Evolutionary conservation across 2,329 filamentous ascomycete genomes (phyloP).

Genomic region (Exophiala oligosperma): DNA sequence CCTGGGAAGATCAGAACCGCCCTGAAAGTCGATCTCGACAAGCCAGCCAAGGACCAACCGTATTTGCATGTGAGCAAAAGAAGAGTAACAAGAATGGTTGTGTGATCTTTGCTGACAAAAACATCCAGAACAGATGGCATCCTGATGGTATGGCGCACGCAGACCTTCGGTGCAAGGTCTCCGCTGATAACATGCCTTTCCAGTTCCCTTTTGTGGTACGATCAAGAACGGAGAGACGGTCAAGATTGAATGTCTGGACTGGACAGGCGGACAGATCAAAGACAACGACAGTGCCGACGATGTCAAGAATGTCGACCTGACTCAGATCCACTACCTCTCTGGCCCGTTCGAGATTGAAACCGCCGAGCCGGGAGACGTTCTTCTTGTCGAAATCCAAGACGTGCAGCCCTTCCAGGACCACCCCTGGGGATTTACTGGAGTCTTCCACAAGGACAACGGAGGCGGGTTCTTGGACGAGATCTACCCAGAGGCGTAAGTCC

Average conservation of each 20-base stretch:
- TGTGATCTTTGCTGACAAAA: not conserved
- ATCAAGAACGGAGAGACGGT: slow-evolving; percentile 85
- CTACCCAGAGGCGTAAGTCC: slow-evolving; percentile 71
- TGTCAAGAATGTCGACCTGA: slow-evolving; percentile 79
- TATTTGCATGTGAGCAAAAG: slow-evolving; percentile 64
- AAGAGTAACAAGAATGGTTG: slow-evolving; percentile 3
- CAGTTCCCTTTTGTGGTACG: slow-evolving; percentile 71
- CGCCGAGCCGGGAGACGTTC: slow-evolving; percentile 79
- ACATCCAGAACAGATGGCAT: slow-evolving; percentile 82
- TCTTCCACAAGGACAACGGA: slow-evolving; percentile 78
- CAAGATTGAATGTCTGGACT: slow-evolving; percentile 91
- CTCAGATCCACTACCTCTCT: slow-evolving; percentile 80
- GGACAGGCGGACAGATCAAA: slow-evolving; percentile 74
- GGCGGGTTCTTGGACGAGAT: slow-evolving; percentile 86
- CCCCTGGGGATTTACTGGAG: slow-evolving; percentile 86
- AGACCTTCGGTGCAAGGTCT: not conserved
- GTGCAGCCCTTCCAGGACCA: slow-evolving; percentile 83
- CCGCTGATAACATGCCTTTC: not conserved
- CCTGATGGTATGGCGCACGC: slow-evolving; percentile 70
- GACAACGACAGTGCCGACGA: slow-evolving; percentile 93
- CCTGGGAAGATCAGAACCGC: slow-evolving; percentile 62
- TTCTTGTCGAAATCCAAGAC: slow-evolving; percentile 88
- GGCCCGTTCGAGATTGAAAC: slow-evolving; percentile 86
- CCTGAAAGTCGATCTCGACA: slow-evolving; percentile 71
- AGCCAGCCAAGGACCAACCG: slow-evolving; percentile 67